Conservation (phyloP, 495 filamentous ascomycete species). For the Glonium stellatum region DNA sequence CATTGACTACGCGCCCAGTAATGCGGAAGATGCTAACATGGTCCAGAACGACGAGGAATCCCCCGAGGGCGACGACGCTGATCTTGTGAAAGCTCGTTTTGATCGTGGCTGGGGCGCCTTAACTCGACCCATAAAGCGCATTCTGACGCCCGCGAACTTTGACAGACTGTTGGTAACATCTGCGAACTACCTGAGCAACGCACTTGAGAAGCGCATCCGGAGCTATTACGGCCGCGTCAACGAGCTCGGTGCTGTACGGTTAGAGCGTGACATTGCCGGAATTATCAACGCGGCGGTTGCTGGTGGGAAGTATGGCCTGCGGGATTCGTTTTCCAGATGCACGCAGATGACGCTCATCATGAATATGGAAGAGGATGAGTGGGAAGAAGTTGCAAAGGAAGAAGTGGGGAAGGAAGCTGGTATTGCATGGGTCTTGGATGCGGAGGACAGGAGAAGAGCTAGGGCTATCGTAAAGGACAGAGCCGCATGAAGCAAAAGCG, state of each 20-base stretch:
- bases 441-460: slow-evolving; percentile 56
- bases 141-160: slow-evolving; percentile 68
- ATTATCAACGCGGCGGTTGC: slow-evolving; percentile 70
- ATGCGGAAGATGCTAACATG: slow-evolving; percentile 44
- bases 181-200: slow-evolving; percentile 60
- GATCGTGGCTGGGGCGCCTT: slow-evolving; percentile 76
- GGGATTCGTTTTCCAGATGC: slow-evolving; percentile 73
- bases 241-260: slow-evolving; percentile 72
- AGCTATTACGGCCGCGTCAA: slow-evolving; percentile 74
- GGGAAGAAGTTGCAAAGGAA: slow-evolving; percentile 62
- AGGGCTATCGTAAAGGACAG: slow-evolving; percentile 49
- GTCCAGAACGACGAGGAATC: slow-evolving; percentile 35
- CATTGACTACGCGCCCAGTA: slow-evolving; percentile 60
- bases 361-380: slow-evolving; percentile 97
- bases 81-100: slow-evolving; percentile 65
- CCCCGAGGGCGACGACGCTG: slow-evolving; percentile 34
- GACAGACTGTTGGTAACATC: slow-evolving; percentile 65
- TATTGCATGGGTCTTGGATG: slow-evolving; percentile 49
- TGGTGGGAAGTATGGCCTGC: slow-evolving; percentile 67
- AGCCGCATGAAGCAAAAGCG: neutral
- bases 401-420: slow-evolving; percentile 37
- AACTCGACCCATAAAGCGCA: slow-evolving; percentile 72
- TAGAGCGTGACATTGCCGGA: slow-evolving; percentile 81
- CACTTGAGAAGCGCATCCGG: slow-evolving; percentile 88
- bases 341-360: slow-evolving; percentile 82